Evolutionary conservation across 768 basidiomycete genomes (phyloP).

Genomic region (Xerocomus potaroensis): DNA sequence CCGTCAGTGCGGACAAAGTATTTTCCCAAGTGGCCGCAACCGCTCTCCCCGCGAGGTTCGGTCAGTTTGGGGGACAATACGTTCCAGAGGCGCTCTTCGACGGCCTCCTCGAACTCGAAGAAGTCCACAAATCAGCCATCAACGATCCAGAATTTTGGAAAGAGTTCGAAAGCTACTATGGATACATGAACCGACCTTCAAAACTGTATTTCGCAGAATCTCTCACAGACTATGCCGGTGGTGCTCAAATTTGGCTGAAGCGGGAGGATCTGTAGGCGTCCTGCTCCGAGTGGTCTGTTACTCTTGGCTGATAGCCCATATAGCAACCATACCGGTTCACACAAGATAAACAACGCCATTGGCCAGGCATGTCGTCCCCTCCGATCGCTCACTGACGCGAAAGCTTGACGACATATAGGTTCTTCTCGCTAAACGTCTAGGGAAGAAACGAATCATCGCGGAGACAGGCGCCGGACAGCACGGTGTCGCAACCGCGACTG

Average conservation of each 20-base stretch:
- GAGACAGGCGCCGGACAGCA: constrained; percentile 99
- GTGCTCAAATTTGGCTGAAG: constrained; percentile 97
- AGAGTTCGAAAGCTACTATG: constrained; percentile 82
- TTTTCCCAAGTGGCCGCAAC: constrained; percentile 33
- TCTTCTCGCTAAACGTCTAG: constrained; percentile 86
- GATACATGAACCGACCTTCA: constrained; percentile 94
- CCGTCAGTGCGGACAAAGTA: constrained; percentile 7
- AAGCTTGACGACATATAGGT: constrained; percentile 48
- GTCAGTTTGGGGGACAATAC: constrained; percentile 95
- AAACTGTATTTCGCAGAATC: constrained; percentile 89
- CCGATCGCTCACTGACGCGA: background rate
- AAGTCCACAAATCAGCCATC: constrained; percentile 83
- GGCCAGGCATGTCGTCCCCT: constrained; percentile 62
- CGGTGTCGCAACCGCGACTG: constrained; percentile 98
- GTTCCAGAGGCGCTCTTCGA: constrained; percentile 97
- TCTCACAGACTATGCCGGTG: constrained; percentile 84
- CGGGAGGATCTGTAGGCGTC: constrained; percentile 77
- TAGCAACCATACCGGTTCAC: constrained; percentile 97
- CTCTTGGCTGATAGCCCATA: constrained; percentile 3
- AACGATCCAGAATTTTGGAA: constrained; percentile 89
- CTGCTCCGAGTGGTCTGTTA: background rate
- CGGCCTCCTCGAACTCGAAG: constrained; percentile 84
- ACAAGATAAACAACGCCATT: constrained; percentile 99
- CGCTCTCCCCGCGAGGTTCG: constrained; percentile 79
- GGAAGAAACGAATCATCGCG: constrained; percentile 96